Base-by-base conservation (phyloP, 495 filamentous ascomycete genomes). In the Apodospora peruviana region DNA sequence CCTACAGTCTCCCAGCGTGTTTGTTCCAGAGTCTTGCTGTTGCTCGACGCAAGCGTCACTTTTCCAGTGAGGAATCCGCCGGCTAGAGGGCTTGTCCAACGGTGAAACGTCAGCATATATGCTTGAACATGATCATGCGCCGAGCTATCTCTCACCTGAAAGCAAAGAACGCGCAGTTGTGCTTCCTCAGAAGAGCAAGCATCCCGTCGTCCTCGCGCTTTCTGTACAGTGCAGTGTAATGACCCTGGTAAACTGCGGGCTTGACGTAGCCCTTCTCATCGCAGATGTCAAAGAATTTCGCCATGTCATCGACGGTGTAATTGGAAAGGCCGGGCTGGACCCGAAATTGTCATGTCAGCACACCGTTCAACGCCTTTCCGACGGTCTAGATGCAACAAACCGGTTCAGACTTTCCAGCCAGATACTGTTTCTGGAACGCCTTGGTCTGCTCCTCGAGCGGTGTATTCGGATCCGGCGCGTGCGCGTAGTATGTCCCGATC, bases 171-270 rank as follows among this genome's bases (percentile, higher is more conserved):
- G 58, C 52, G 8, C 74, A 72, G 4, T 51, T 57, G 32, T 74
- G 67, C 46, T 66, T 59, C 16, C 72, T 64, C 2, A 76, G 61
- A 4, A 68, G 53, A 0, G 71, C 70, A 25, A 78, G 50, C 8
- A 79, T 52, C n/a, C n/a, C n/a, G 9, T 68, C 64, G 2, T 56
- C 47, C 46, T 76, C 77, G 1, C 53, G 56, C 4, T 48, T 48
- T 5, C 76, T 65, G 11, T 57, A 62, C 40, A 76, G 52, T 5
- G 64, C 56, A 38, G 70, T 70, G 51, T 79, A 79, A 18, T 71
- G 59, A 2, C 75, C 70, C 51, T 81, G 74, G 51, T 77, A 81
- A 19, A 76, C 67, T 4, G 60, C 62, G 0, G 76, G 75, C 38
- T 69, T 66, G 44, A 74, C 49, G 50, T 62, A 75, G 29, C 61